These are phyloP conservation scores for Puccinia hordei DNA, from an alignment of 1,284 basidiomycete genomes.

Conservation along the genomic window DNA sequence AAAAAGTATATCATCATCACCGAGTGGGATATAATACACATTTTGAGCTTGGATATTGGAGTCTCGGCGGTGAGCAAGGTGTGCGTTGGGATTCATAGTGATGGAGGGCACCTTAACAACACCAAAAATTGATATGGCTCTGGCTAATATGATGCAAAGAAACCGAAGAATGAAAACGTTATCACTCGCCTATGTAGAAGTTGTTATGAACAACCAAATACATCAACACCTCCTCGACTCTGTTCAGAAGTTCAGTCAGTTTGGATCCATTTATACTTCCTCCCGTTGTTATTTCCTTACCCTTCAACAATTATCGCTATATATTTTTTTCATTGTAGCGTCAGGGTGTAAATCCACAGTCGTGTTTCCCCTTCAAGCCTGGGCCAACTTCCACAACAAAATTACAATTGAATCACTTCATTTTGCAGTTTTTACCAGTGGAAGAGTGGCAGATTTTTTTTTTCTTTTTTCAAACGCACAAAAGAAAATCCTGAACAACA, in stretches of 20 bases:
- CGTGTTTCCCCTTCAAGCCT: not conserved
- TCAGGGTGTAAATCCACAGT: too few species aligned
- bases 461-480: not conserved
- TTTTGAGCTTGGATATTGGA: not conserved
- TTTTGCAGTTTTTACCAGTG: not conserved
- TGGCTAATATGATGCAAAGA: slow-evolving; percentile 26
- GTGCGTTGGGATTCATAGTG: slow-evolving; percentile 15
- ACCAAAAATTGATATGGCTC: not conserved
- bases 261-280: not conserved
- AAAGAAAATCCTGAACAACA: not conserved
- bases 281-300: not conserved
- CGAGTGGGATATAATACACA: not conserved
- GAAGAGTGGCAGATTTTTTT: not conserved
- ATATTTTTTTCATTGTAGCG: not conserved
- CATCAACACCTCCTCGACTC: not conserved
- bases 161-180: not conserved
- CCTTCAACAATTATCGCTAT: not conserved
- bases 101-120: not conserved
- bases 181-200: too few species aligned
- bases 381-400: not conserved
- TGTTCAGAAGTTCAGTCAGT: not conserved
- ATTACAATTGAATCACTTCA: not conserved
- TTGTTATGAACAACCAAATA: not conserved
- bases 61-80: not conserved
- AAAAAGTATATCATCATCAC: too few species aligned